These are phyloP conservation scores for Penicillium sp. DNA, from an alignment of 2,329 filamentous ascomycete species.

Conservation along the genomic window DNA sequence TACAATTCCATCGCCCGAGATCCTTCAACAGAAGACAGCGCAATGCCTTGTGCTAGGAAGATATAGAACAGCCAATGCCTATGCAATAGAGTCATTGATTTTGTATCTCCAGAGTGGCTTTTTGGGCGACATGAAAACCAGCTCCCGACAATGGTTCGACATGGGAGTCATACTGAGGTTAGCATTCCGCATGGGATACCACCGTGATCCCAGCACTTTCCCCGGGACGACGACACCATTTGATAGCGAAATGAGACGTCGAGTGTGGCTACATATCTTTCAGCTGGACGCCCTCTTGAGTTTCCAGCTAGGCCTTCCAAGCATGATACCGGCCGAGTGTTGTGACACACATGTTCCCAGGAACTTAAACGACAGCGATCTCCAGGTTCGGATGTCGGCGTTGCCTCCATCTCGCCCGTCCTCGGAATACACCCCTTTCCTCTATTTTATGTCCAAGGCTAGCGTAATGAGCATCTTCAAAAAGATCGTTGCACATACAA, in stretches of 20 bases:
- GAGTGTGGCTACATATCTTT: slow-evolving; percentile 38
- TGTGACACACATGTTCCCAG: slow-evolving; percentile 57
- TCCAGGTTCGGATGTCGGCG: slow-evolving; percentile 48
- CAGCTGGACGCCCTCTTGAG: slow-evolving; percentile 61
- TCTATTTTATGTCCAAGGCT: slow-evolving; percentile 37
- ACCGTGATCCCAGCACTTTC: slow-evolving; percentile 55
- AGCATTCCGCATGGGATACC: slow-evolving; percentile 62
- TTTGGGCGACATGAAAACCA: not conserved
- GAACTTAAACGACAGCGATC: slow-evolving; percentile 62
- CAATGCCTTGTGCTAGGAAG: slow-evolving; percentile 22
- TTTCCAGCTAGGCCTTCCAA: slow-evolving; percentile 63
- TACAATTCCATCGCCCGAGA: not conserved
- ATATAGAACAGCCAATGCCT: not conserved
- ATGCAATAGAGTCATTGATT: slow-evolving; percentile 2
- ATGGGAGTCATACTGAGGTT: not conserved
- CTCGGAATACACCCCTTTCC: slow-evolving; percentile 41
- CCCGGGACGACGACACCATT: slow-evolving; percentile 51
- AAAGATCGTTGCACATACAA: slow-evolving; percentile 28
- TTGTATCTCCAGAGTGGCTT: slow-evolving; percentile 41
- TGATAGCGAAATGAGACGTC: slow-evolving; percentile 52
- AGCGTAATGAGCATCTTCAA: slow-evolving; percentile 31
- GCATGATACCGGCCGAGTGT: slow-evolving; percentile 58
- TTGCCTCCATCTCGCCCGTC: slow-evolving; percentile 55
- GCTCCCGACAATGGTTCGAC: not conserved
- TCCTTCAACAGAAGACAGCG: slow-evolving; percentile 3